These are phyloP conservation scores for Neocallimastix lanati DNA, from an alignment of 192 early-diverging fungal species.

Conservation along the genomic window DNA sequence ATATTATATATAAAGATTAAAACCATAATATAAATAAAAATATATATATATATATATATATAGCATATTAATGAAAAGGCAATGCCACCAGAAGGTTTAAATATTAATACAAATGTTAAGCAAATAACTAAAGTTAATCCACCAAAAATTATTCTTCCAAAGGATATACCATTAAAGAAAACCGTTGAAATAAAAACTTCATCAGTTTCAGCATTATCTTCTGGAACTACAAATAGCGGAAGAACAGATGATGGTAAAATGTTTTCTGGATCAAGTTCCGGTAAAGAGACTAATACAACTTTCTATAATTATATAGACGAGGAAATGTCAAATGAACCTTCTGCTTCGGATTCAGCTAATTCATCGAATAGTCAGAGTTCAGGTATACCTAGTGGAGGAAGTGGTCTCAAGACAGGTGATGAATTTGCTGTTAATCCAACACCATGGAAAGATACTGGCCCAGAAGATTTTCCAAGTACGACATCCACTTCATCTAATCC, in stretches of 20 bases:
- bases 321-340: not conserved
- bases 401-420: not conserved
- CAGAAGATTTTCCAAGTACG: not conserved
- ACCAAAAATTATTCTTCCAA: slow-evolving; percentile 33
- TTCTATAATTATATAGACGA: not conserved
- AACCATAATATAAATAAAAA: too few relatives aligned
- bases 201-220: not conserved
- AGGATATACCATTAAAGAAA: not conserved
- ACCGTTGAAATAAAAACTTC: not conserved
- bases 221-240: too few relatives aligned
- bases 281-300: not conserved
- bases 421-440: not conserved
- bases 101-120: not conserved
- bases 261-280: not conserved
- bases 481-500: too few relatives aligned
- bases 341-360: not conserved
- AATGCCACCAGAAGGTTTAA: not conserved
- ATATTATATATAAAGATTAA: too few relatives aligned
- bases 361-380: not conserved
- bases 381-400: too few relatives aligned
- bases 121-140: not conserved
- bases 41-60: not conserved
- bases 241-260: not conserved
- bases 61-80: not conserved
- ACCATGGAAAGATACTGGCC: not conserved